phyloP scores from a whole-genome alignment of 2,329 filamentous ascomycete species.

The Fusarium continuum region DNA sequence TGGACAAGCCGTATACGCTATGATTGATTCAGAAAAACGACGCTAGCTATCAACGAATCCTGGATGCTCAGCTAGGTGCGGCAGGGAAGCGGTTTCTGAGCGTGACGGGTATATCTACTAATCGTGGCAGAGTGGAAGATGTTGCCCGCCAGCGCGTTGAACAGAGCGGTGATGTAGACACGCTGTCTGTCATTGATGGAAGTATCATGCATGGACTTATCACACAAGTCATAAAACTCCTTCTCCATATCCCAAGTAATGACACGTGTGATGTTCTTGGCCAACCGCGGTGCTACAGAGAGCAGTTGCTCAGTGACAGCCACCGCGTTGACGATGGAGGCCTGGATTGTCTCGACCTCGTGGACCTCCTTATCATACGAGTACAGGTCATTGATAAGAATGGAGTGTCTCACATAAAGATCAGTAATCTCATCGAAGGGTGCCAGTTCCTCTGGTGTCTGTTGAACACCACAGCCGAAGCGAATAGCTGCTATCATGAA shows the following conservation, averaged over 20 bases:
- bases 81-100: not conserved
- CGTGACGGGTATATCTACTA: constrained; percentile 15
- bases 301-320: constrained; percentile 8
- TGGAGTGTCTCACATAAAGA: constrained; percentile 10
- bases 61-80: not conserved
- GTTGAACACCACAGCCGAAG: constrained; percentile 4
- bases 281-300: not conserved
- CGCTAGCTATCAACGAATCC: not conserved
- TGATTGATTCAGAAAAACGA: not conserved
- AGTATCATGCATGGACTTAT: not conserved
- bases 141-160: constrained; percentile 10
- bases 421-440: constrained; percentile 7
- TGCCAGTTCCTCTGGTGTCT: not conserved
- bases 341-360: not conserved
- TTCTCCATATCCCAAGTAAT: constrained; percentile 20
- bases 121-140: constrained; percentile 20
- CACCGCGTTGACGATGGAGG: constrained; percentile 16
- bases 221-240: constrained; percentile 10
- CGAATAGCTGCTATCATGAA: constrained; percentile 24
- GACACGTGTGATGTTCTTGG: not conserved
- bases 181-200: not conserved
- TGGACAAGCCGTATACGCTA: not conserved
- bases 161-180: not conserved
- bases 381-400: constrained; percentile 18
- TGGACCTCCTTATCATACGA: constrained; percentile 24